Base-by-base conservation (phyloP, 768 basidiomycete genomes). In the Rossbeevera mucosa region DNA sequence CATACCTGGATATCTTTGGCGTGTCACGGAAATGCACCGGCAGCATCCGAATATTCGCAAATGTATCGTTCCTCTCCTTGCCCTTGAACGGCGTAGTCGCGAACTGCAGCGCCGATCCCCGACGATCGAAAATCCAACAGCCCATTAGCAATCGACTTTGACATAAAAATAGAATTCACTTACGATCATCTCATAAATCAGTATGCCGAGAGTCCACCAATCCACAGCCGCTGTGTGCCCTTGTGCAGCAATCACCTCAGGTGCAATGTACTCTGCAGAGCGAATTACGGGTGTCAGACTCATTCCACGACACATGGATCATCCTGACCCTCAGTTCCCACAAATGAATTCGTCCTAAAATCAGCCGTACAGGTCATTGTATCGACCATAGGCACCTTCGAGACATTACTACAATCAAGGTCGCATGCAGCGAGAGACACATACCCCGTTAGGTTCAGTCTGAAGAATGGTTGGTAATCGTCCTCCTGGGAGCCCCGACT, bases 61-160 rank as follows among this genome's bases (percentile, higher is more conserved):
- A 99, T 29, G 96, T 99, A 61, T 94, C 92, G 71, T 88, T 86
- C 62, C 96, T 87, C 75, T 92, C 86, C 51, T 81, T 78, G 44
- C 96, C 96, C 75, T 99, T 99, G 86, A 98, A 98, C 40, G 96
- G 96, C 54, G 96, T 98, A 53, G 94, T 96, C 30, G 94, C 95
- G 72, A 90, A 98, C 94, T 97, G 72, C 47, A 61, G 24, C 51
- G 57, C 60, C 50, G 28, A 56, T 48, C 49, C 49, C 54, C 33
- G 38, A 36, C 7, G 29, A 58, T 64, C 54, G 55, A 59, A 61
- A 63, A 66, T 67, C 44, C 38, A 62, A 64, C 71, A 70, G 70
- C 71, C 67, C 73, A 64, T 71, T 61, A 70, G 59, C 62, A 51
- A 56, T 64, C 51, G 44, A 56, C 59, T 46, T 54, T 28, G 30